These are phyloP conservation scores for Scytalidium sp. DNA, from an alignment of 2,329 filamentous ascomycete genomes.

Conservation along the genomic window DNA sequence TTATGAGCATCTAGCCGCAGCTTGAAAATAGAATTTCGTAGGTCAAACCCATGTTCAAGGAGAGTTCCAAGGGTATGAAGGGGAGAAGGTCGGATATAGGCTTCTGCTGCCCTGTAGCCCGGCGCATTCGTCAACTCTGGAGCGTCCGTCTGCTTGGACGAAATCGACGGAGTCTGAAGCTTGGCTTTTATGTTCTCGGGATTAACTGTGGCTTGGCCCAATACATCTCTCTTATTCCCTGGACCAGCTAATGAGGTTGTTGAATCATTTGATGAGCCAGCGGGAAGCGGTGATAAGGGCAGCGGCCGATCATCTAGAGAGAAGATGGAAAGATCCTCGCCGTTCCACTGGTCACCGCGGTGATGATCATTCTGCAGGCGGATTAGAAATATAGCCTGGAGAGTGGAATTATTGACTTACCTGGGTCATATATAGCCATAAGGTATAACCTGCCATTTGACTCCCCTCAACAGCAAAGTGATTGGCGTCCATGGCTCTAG, in stretches of 20 bases:
- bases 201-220: slow-evolving; percentile 59
- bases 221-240: slow-evolving; percentile 36
- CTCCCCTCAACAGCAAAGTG: slow-evolving; percentile 89
- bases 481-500: slow-evolving; percentile 91
- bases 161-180: slow-evolving; percentile 65
- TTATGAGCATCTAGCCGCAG: slow-evolving; percentile 64
- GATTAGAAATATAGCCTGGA: slow-evolving; percentile 14
- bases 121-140: slow-evolving; percentile 60
- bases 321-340: slow-evolving; percentile 90
- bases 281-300: slow-evolving; percentile 48
- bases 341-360: slow-evolving; percentile 95
- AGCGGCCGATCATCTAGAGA: slow-evolving; percentile 75
- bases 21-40: slow-evolving; percentile 74
- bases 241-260: slow-evolving; percentile 42
- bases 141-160: slow-evolving; percentile 49
- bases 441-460: slow-evolving; percentile 76
- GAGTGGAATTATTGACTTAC: slow-evolving; percentile 39
- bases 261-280: slow-evolving; percentile 39
- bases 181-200: slow-evolving; percentile 74
- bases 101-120: slow-evolving; percentile 87
- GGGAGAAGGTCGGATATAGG: slow-evolving; percentile 84
- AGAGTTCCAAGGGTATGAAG: slow-evolving; percentile 72
- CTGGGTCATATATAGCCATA: slow-evolving; percentile 81
- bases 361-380: slow-evolving; percentile 71
- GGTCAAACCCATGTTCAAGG: slow-evolving; percentile 73